Percentiles rank a stretch among this genome's conserved stretches.
These are phyloP conservation scores for Stemphylium vesicarium DNA, from an alignment of 2,329 filamentous ascomycete genomes.

Conservation along the genomic window DNA sequence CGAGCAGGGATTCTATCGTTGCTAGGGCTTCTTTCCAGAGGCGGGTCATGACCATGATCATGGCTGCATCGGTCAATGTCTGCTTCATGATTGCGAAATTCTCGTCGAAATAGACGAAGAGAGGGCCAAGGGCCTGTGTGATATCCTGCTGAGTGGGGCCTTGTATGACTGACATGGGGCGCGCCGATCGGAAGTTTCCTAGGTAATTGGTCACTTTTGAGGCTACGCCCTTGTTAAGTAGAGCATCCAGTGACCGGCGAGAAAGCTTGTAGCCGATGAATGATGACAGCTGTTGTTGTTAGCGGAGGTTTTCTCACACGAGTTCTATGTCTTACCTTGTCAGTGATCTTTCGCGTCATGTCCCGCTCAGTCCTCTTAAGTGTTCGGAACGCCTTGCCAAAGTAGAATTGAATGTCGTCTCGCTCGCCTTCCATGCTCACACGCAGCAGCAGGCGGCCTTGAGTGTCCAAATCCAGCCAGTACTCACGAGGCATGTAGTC, in stretches of 20 bases:
- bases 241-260: constrained; percentile 73
- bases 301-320: constrained; percentile 5
- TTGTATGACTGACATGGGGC: constrained; percentile 57
- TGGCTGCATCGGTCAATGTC: constrained; percentile 91
- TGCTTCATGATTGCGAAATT: constrained; percentile 99
- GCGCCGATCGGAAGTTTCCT: constrained; percentile 63
- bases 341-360: constrained; percentile 97
- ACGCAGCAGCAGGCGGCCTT: constrained; percentile 84
- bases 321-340: constrained; percentile 71
- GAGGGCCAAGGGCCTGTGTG: constrained; percentile 78
- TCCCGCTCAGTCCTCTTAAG: constrained; percentile 95
- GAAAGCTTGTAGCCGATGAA: constrained; percentile 93
- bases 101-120: constrained; percentile 95
- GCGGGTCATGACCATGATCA: constrained; percentile 97
- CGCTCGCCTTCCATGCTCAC: constrained; percentile 99
- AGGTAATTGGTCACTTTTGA: constrained; percentile 67
- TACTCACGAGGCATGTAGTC: constrained; percentile 96
- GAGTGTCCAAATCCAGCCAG: constrained; percentile 96
- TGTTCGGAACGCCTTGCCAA: constrained; percentile 94
- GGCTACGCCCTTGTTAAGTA: constrained; percentile 75
- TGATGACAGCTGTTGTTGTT: constrained; percentile 71
- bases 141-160: constrained; percentile 74
- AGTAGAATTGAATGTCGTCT: constrained; percentile 98
- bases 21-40: constrained; percentile 97
- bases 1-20: constrained; percentile 86